Evolutionary conservation across 306 rosid genomes (phyloP), one percentile per base, ranked within the genome.

Genomic region (Arachis stenosperma): DNA sequence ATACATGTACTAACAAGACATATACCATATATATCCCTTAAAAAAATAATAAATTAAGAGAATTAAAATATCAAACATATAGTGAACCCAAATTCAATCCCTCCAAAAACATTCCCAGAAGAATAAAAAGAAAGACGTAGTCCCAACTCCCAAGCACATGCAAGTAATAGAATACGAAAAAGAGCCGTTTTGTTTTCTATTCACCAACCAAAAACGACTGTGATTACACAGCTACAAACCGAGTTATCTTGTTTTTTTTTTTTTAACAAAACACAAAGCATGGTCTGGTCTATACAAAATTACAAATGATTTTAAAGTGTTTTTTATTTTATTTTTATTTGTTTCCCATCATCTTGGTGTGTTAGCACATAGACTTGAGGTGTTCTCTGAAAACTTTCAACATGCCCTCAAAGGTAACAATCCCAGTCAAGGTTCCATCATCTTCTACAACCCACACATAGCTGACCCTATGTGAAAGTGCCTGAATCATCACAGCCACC

Each of bases 401-500:
- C 84, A 94, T 90, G 51, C 78, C 75, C 5, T 82, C 65, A 39
- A 84, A 90, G 2, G 97, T 90, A 44, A 87, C 92, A 36, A 88
- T 86, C 47, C 98, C 99, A 8, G 46, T 75, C 82, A 94, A 84
- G 29, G 84, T 80, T 51, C 87, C 90, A 65, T 94, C 90, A 29
- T 85, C 89, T 78, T 91, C 87, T 11, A 85, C 91, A 56, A 94
- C 99, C 99, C 99, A 94, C 40, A 84, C 88, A 56, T 90, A 90
- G 50, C 83, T 82, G 42, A 86, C 90, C 12, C 98, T 87, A 65
- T 88, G 96, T 0, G 98, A 75, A 8, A 94, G 87, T 3, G 96
- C 97, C 82, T 90, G 97, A 75, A 94, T 76, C 91, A 91, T 87
- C 65, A 91, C 99, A 0, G 99, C 97, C 76, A 88, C 90, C 83